These are phyloP conservation scores for Citrus trifoliata DNA, from an alignment of 345 rosid species.

Conservation along the genomic window DNA sequence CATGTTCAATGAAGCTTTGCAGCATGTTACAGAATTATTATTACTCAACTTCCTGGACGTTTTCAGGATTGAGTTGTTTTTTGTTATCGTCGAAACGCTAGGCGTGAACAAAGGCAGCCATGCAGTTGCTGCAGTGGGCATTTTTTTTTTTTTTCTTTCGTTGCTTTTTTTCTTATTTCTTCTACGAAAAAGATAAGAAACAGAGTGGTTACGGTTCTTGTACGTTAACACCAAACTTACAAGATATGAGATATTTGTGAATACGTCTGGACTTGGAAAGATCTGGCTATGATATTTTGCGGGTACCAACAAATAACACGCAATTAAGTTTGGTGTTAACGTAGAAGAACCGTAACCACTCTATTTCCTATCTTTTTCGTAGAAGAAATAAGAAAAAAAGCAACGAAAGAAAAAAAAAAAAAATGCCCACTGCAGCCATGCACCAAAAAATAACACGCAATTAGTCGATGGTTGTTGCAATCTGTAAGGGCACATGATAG, in stretches of 20 bases:
- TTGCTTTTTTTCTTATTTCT: background rate
- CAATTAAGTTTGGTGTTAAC: background rate
- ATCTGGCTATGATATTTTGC: background rate
- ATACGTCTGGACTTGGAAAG: background rate
- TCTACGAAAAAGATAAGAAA: background rate
- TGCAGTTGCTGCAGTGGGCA: background rate
- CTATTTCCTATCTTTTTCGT: background rate
- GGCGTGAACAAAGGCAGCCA: background rate
- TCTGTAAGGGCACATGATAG: no score
- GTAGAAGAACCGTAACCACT: background rate
- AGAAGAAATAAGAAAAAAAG: background rate
- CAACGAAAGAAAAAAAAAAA: background rate
- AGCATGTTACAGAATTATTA: slow-evolving; percentile 17
- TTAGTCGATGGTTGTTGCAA: no score
- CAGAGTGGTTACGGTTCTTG: background rate
- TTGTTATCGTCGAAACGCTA: background rate
- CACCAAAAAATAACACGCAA: background rate
- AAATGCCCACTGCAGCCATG: background rate
- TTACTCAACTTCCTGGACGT: background rate
- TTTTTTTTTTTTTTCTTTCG: background rate
- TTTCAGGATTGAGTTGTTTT: background rate
- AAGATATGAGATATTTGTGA: background rate
- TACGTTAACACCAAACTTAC: background rate
- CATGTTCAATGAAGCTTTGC: slow-evolving; percentile 40
- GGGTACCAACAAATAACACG: background rate